These are phyloP conservation scores for Solanum medicagineum DNA, from an alignment of 257 asterid species.

Conservation along the genomic window DNA sequence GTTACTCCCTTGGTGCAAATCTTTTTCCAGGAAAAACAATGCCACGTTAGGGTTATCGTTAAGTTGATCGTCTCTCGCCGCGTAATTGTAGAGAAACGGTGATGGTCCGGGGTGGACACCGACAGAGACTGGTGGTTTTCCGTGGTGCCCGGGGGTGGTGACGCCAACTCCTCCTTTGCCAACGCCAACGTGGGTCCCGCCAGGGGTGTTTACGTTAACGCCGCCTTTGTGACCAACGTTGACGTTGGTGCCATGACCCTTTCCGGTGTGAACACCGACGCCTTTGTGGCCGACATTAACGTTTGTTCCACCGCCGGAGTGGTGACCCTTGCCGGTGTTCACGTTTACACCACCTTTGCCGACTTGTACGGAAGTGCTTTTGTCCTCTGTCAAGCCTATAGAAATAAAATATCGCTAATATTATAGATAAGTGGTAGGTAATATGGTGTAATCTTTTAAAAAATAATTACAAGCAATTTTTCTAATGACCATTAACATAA, in stretches of 20 bases:
- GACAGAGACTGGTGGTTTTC: conserved; percentile 55
- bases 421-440: too few relatives aligned
- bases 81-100: conserved; percentile 36
- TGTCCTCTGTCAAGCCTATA: conserved; percentile 40
- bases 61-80: conserved; percentile 58
- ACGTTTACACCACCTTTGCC: conserved; percentile 15
- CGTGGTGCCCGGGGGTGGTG: conserved; percentile 15
- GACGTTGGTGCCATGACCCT: conserved; percentile 6
- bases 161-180: conserved; percentile 43
- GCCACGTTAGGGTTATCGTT: conserved; percentile 50
- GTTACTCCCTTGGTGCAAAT: conserved; percentile 36
- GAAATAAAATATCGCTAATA: background rate
- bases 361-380: conserved; percentile 18
- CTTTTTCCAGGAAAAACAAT: conserved; percentile 57
- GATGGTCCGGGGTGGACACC: conserved; percentile 12
- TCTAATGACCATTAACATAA: too few relatives aligned
- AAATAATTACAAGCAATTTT: too few relatives aligned
- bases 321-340: background rate
- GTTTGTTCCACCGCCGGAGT: background rate
- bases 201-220: conserved; percentile 20
- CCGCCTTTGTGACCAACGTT: conserved; percentile 20
- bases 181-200: conserved; percentile 32
- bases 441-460: too few relatives aligned
- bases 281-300: background rate
- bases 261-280: too few relatives aligned